Evolutionary conservation across 1,284 basidiomycete species (phyloP).

Genomic region (Irpex sp.): DNA sequence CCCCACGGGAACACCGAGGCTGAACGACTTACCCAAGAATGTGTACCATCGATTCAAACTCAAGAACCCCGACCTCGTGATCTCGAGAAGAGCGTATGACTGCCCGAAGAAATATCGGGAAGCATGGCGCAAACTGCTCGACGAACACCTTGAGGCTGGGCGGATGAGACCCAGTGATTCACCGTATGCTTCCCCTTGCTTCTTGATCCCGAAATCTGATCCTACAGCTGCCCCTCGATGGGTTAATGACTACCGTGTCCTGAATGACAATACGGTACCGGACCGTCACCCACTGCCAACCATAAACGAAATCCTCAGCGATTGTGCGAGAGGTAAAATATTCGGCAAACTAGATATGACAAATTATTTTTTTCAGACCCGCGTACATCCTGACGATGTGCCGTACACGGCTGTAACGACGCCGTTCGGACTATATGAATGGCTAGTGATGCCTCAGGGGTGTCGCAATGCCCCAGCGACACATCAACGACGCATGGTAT

Average conservation of each 20-base stretch:
- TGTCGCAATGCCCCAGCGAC: constrained; percentile 3
- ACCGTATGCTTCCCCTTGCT: constrained; percentile 28
- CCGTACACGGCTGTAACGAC: neutral
- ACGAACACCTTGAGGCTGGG: constrained; percentile 16
- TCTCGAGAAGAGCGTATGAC: constrained; percentile 9
- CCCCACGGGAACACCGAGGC: neutral
- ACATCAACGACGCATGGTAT: constrained; percentile 1
- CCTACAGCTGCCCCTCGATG: constrained; percentile 29
- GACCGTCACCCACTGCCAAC: constrained; percentile 34
- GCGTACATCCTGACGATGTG: neutral
- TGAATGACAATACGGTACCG: constrained; percentile 33
- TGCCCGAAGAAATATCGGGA: constrained; percentile 19
- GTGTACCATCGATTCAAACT: neutral
- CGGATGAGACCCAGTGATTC: constrained; percentile 23
- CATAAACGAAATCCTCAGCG: constrained; percentile 17
- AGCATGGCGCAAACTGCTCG: constrained; percentile 13
- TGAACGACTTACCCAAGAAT: neutral
- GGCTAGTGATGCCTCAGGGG: constrained; percentile 5
- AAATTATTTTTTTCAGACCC: constrained; percentile 35
- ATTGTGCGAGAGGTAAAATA: constrained; percentile 27
- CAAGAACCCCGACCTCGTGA: neutral
- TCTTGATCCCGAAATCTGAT: constrained; percentile 37
- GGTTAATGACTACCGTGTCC: constrained; percentile 36
- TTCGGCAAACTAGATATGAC: constrained; percentile 40
- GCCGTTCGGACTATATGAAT: constrained; percentile 1